Evolutionary conservation across 371 early-diverging fungal genomes (phyloP), one percentile per base, ranked within the genome.

Genomic region (Mortierella sp.): DNA sequence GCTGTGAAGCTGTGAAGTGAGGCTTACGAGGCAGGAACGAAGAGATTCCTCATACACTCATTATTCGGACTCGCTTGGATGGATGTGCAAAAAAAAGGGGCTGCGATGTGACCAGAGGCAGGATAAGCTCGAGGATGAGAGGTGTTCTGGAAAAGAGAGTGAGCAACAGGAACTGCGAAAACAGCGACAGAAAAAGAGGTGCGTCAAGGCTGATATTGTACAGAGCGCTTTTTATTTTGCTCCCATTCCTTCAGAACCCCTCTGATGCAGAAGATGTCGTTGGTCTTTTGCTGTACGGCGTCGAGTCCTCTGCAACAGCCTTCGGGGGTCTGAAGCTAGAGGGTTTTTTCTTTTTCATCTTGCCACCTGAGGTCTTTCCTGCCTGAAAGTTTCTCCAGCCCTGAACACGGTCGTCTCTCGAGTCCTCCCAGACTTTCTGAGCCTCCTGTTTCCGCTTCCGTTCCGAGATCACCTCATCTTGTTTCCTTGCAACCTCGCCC

Each of bases 341-440:
- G 17, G 80, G 81, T 79, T 88, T 89, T 63, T 86, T 87, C 73
- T 85, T 88, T 81, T 89, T 90, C 64, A 85, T 85, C 60, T 86
- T 85, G 6, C 83, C 86, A 26, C 85, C 87, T 52, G 88, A 83
- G 4, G 65, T 72, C 49, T 72, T 71, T 34, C 78, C 76, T 11
- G 79, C 72, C 64, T 85, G 84, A 65, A 90, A 90, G 66, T 85
- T 84, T 41, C 89, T 80, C 90, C 90, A 90, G 41, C 87, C 87
- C 57, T 82, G 87, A 0, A 93, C 90, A 21, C 93, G 84, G 26
- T 83, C 86, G 53, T 90, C 84, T 61, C 90, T 69, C 27, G 84
- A 79, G 50, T 88, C 89, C 56, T 92, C 92, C 92, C 92, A 92
- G 28, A 84, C 87, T 58, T 88, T 87, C 8, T 85, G 85, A n/a